Conservation (phyloP, 2,329 filamentous ascomycete genomes). For the Xylariaceae sp. region DNA sequence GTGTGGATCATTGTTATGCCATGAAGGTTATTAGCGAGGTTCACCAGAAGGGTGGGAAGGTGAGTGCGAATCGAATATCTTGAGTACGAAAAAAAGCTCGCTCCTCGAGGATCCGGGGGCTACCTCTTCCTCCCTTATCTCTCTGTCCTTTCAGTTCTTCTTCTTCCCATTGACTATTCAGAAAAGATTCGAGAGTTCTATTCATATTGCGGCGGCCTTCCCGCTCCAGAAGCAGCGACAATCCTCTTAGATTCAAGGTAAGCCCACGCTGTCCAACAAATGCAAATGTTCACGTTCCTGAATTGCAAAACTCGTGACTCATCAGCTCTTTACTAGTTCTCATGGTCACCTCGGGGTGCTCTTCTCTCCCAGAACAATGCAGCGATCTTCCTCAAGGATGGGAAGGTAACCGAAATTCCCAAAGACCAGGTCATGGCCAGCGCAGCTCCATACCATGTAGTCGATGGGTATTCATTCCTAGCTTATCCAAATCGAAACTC, state of each 20-base stretch:
- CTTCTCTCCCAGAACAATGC: conserved; percentile 63
- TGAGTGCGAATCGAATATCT: too few relatives aligned
- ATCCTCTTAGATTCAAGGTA: conserved; percentile 3
- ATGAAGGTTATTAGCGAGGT: too few relatives aligned
- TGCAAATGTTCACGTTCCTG: not conserved
- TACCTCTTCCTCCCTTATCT: too few relatives aligned
- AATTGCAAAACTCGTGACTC: not conserved
- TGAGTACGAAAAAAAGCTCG: too few relatives aligned
- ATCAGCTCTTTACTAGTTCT: conserved; percentile 49
- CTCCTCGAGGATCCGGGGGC: too few relatives aligned
- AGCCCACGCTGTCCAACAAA: not conserved
- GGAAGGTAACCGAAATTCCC: conserved; percentile 44
- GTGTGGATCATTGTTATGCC: too few relatives aligned
- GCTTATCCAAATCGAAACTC: conserved; percentile 70
- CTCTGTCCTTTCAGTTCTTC: too few relatives aligned
- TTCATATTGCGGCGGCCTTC: not conserved
- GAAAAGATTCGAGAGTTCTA: too few relatives aligned
- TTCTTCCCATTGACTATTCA: too few relatives aligned
- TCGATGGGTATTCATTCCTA: conserved; percentile 55
- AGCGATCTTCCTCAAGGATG: conserved; percentile 61
- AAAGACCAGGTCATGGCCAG: conserved; percentile 57
- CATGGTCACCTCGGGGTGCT: conserved; percentile 62
- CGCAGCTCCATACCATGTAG: conserved; percentile 64
- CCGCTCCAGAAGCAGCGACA: not conserved
- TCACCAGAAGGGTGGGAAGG: too few relatives aligned